Evolutionary conservation across 805 yeast genomes (phyloP), one percentile per base, ranked within the genome.

Genomic region (Suhomyces prunicola): DNA sequence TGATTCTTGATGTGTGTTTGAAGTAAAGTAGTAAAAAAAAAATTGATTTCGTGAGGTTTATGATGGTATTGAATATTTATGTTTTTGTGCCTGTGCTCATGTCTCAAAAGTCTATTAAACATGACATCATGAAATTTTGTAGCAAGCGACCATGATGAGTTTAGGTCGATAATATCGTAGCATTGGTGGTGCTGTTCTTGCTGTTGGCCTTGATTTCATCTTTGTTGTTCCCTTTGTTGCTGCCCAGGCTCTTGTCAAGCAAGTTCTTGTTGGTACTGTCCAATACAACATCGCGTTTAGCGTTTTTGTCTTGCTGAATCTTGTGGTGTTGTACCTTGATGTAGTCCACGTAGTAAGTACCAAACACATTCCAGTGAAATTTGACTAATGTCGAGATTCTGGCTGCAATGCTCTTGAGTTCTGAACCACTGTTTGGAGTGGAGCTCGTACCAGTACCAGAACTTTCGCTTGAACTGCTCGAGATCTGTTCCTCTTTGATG

Each of bases 301-400:
- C 55, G 46, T 48, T 41, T 50, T 54, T 57, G 46, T 57, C 60
- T 50, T 57, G 57, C 36, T 57, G 60, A 24, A 57, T 52, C 50
- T 57, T 57, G 53, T 55, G 57, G 29, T 57, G 58, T 40, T 57
- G 60, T 1, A 52, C 44, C 51, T 55, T 57, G 47, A 57, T 54
- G 54, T 62, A 65, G 50, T 79, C 83, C 44, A 73, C 67, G 61
- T 90, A 90, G 70, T 85, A 84, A 44, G 78, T 78, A 31, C 89
- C 91, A 69, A 90, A 89, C 10, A 90, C 96, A 52, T 82, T 84
- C 89, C 91, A 86, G 68, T 90, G 96, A 71, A 90, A 86, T 54
- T 84, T 85, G 47, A 83, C 82, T 53, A 90, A 77, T 13, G 88
- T 83, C 54, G 84, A 79, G 49, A 87, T 72, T 59, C 88, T 81